These are phyloP conservation scores for Citrus inodora DNA, from an alignment of 345 rosid species.

Conservation along the genomic window DNA sequence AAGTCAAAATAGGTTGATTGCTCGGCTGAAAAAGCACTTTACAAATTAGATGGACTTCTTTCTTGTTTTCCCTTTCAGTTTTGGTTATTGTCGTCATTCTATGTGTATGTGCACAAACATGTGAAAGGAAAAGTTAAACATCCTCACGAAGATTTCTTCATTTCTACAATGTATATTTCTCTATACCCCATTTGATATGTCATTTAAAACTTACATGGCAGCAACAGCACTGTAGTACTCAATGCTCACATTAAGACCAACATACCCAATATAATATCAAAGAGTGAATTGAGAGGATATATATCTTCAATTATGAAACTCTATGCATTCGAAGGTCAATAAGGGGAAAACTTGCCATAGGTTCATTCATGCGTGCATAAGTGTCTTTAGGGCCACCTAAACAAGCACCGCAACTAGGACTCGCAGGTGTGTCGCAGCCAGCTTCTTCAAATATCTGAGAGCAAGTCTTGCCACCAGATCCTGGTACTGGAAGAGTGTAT, in stretches of 20 bases:
- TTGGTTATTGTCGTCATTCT: no score
- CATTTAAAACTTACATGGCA: no score
- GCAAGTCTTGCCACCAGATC: slow-evolving; percentile 95
- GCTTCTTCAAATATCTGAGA: slow-evolving; percentile 97
- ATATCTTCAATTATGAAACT: not conserved
- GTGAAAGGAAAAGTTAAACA: not conserved
- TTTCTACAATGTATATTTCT: not conserved
- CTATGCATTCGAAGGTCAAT: not conserved
- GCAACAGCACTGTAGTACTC: no score
- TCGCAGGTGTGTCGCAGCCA: slow-evolving; percentile 95
- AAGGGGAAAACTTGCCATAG: slow-evolving; percentile 45
- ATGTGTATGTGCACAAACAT: not conserved
- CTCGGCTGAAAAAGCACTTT: not conserved
- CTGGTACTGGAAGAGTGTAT: slow-evolving; percentile 84
- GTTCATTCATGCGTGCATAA: slow-evolving; percentile 87
- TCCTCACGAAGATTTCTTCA: not conserved
- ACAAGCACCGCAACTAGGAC: slow-evolving; percentile 97
- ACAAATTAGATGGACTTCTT: no score
- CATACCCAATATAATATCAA: not conserved
- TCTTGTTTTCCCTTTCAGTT: not conserved
- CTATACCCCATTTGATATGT: not conserved
- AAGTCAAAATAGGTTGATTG: not conserved
- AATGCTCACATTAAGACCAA: not conserved
- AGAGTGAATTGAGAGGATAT: not conserved
- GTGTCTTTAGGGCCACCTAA: slow-evolving; percentile 97